Conservation (phyloP, 345 rosid species). For the Melastoma malabathricum region DNA sequence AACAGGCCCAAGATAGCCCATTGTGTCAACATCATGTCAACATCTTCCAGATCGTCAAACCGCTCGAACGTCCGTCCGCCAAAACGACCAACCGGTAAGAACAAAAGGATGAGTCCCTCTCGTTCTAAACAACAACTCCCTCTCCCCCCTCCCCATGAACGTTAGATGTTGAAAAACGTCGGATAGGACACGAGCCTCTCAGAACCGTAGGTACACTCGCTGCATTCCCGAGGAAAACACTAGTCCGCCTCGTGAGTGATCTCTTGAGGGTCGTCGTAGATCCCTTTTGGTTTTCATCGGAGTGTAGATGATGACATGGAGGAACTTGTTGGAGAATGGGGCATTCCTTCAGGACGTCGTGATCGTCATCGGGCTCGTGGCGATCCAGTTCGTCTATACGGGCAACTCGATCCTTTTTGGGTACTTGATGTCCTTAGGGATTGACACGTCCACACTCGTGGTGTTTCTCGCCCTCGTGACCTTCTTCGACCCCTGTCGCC, state of each 20-base stretch:
- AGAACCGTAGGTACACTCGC: neutral
- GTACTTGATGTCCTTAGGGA: conserved; percentile 76
- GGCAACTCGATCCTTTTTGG: conserved; percentile 58
- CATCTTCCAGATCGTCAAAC: too few relatives aligned
- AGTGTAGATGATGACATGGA: neutral
- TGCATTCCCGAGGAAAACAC: conserved; percentile 5
- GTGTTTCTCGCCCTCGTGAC: conserved; percentile 57
- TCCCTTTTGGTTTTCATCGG: too few relatives aligned
- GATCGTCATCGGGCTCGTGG: conserved; percentile 50
- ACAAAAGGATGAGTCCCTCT: too few relatives aligned
- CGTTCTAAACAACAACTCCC: too few relatives aligned
- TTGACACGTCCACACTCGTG: conserved; percentile 54
- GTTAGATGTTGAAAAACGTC: too few relatives aligned
- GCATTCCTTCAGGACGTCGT: conserved; percentile 33
- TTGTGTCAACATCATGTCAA: too few relatives aligned
- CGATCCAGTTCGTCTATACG: conserved; percentile 62
- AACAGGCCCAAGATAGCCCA: too few relatives aligned
- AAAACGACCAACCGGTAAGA: too few relatives aligned
- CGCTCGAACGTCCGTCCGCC: too few relatives aligned
- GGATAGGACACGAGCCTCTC: too few relatives aligned
- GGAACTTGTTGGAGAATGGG: neutral
- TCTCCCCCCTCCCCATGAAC: too few relatives aligned
- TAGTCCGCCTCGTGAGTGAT: too few relatives aligned
- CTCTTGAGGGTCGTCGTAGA: conserved; percentile 18
- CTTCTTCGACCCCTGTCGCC: conserved; percentile 64